phyloP scores from a whole-genome alignment of 257 asterid species.

The Nicotiana attenuata region DNA sequence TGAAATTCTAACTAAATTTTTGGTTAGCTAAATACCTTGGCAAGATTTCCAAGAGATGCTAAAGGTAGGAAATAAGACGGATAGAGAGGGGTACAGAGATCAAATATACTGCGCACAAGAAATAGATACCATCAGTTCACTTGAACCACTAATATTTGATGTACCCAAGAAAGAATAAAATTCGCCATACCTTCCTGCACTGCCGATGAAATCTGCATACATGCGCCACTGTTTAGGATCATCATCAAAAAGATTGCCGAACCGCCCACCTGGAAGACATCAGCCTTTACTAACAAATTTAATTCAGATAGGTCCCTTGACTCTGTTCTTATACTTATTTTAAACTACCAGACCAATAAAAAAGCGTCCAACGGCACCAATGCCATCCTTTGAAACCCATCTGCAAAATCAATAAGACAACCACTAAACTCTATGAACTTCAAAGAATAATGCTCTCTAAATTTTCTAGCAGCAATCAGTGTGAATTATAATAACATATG shows the following conservation, averaged over 20 bases:
- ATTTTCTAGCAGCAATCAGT: neutral
- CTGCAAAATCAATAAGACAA: slow-evolving; percentile 35
- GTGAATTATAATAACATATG: neutral
- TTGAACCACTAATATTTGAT: neutral
- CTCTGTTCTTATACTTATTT: neutral
- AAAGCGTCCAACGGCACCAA: slow-evolving; percentile 95
- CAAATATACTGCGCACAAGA: slow-evolving; percentile 75
- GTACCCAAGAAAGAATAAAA: neutral
- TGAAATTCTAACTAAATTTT: neutral
- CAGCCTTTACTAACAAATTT: neutral
- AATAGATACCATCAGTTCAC: neutral
- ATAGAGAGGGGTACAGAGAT: slow-evolving; percentile 75
- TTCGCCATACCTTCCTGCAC: slow-evolving; percentile 68
- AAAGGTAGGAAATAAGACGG: slow-evolving; percentile 85
- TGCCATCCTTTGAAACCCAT: slow-evolving; percentile 98
- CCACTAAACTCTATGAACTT: slow-evolving; percentile 17
- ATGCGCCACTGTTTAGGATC: slow-evolving; percentile 99
- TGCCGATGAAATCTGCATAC: slow-evolving; percentile 95
- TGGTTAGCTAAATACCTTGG: slow-evolving; percentile 48
- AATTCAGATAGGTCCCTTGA: neutral
- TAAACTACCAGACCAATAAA: slow-evolving; percentile 62
- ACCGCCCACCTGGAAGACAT: slow-evolving; percentile 73
- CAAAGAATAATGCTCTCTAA: neutral
- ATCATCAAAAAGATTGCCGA: slow-evolving; percentile 89
- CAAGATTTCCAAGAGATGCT: slow-evolving; percentile 93